A percentile compares a stretch with the other conserved stretches of the same genome.
phyloP scores from a whole-genome alignment of 768 basidiomycete species.

The Leccinum boreale region DNA sequence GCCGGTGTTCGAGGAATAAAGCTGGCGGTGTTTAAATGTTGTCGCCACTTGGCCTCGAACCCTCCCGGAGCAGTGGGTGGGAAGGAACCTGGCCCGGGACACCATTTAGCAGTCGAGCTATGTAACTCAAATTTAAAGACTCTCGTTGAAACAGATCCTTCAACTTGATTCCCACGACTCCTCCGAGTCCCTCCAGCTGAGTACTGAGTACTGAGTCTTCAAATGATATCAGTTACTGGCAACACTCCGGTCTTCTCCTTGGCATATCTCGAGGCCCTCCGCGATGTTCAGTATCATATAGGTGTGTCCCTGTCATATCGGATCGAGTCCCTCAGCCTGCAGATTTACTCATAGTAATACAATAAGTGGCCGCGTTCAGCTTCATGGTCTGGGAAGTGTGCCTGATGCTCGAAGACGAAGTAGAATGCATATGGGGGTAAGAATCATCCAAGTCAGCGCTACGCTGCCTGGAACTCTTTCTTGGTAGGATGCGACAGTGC shows the following conservation, averaged over 20 bases:
- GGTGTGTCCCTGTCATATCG: neutral
- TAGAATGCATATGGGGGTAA: constrained; percentile 32
- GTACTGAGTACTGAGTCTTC: neutral
- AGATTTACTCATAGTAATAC: neutral
- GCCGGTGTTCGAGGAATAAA: no score
- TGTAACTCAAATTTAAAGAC: no score
- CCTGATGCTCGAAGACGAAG: constrained; percentile 23
- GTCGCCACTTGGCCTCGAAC: no score
- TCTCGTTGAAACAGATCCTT: no score
- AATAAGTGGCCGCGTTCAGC: constrained; percentile 23
- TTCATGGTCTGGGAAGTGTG: constrained; percentile 30
- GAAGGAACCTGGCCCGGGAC: no score
- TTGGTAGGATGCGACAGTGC: constrained; percentile 10
- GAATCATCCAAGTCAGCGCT: neutral
- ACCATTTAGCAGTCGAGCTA: no score
- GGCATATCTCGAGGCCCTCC: constrained; percentile 3
- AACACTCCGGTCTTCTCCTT: neutral
- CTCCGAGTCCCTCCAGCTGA: neutral
- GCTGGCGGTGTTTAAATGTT: no score
- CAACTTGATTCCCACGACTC: no score
- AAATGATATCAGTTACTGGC: constrained; percentile 3
- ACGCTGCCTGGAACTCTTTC: neutral
- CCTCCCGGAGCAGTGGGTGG: no score
- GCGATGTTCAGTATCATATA: constrained; percentile 7
- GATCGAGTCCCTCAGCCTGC: neutral